Base-by-base conservation (phyloP, 192 early-diverging fungal species). In the Linnemannia zychae region DNA sequence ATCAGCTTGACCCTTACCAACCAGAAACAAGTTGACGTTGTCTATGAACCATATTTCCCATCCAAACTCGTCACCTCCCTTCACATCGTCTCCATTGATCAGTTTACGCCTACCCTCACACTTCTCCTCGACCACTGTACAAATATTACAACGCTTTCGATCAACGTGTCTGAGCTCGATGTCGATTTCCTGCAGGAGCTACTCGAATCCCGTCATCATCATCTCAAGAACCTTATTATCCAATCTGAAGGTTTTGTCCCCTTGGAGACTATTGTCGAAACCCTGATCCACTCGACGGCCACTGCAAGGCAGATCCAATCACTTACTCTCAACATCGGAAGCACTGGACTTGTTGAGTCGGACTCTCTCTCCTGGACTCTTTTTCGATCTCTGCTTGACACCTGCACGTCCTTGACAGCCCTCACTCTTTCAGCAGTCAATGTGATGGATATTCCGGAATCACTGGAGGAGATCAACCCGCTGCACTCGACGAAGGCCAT, bases 211-310 rank as follows among this genome's bases (percentile, higher is more conserved):
- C n/a, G 67, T 24, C 69, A 69, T 15, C 1, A 2, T 0, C 38
- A 71, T 3, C 60, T 82, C n/a, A 34, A 65, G 36, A 53, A 22
- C 0, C 74, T 82, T 20, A 36, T 49, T 15, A 46, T 82, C 4
- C 74, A 33, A 18, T 76, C 74, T 3, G 74, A 82, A 47, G 80
- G 80, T 6, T 82, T 82, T 66, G 70, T 82, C 1, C 20, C 68
- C 5, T 18, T 82, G n/a, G 74, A 82, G 24, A 57, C 67, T 15
- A 72, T 82, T 24, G 70, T 76, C n/a, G 60, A 53, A 31, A 44
- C 46, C 28, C 18, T 82, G 7, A 44, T 76, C 38, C 16, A 34
- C 11, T 76, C 74, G 13, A 63, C 57, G 24, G 3, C 49, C 7
- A 24, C 40, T 0, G 70, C 57, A 7, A 1, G 33, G 22, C 52